Conservation (phyloP, 352 stramenopile species). For the Pythium chondricola region DNA sequence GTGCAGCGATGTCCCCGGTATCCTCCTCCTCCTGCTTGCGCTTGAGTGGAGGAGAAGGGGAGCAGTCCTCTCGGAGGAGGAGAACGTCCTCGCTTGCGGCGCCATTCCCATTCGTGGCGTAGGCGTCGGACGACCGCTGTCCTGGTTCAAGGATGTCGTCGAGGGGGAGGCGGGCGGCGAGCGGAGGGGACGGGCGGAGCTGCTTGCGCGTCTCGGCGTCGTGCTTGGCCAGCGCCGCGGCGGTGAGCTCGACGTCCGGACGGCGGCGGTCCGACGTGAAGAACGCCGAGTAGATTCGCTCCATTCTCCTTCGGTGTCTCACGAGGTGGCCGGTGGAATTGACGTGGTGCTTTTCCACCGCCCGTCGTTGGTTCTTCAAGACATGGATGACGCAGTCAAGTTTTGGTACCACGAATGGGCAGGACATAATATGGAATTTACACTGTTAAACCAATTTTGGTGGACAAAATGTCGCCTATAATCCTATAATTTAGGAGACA, state of each 20-base stretch:
- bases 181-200: not conserved
- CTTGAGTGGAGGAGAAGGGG: not conserved
- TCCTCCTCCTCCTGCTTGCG: not conserved
- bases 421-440: too few species aligned
- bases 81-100: conserved; percentile 6
- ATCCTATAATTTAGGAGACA: too few species aligned
- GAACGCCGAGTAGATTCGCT: conserved; percentile 85
- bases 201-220: conserved; percentile 33
- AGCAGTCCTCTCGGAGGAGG: not conserved
- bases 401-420: too few species aligned
- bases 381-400: too few species aligned
- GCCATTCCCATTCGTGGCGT: not conserved
- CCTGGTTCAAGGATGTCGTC: conserved; percentile 3
- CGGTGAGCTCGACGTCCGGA: conserved; percentile 41
- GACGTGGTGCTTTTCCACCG: not conserved
- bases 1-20: not conserved
- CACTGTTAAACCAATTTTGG: too few species aligned
- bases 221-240: conserved; percentile 55
- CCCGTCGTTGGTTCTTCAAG: not conserved
- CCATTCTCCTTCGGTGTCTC: conserved; percentile 28
- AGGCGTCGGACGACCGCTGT: not conserved
- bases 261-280: conserved; percentile 50
- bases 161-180: not conserved
- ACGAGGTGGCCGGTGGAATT: not conserved
- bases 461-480: too few species aligned